These are phyloP conservation scores for Lotus japonicus DNA, from an alignment of 306 rosid genomes.

Conservation along the genomic window DNA sequence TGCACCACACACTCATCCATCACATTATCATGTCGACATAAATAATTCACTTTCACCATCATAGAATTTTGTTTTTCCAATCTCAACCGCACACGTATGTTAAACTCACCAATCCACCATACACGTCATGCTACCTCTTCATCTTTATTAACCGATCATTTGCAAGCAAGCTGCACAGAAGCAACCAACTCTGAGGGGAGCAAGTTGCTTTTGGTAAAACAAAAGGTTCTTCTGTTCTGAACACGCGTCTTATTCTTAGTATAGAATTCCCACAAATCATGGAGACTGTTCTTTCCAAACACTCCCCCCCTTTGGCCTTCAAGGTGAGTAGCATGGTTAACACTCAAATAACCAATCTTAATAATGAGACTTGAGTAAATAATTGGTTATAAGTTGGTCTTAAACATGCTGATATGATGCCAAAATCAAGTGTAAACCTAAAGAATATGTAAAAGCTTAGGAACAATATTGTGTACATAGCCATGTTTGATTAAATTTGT, in stretches of 20 bases:
- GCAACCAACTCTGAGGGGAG: not conserved
- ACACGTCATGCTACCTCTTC: not conserved
- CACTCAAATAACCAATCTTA: not conserved
- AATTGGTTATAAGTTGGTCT: not conserved
- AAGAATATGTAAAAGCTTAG: not conserved
- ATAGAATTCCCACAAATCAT: not conserved
- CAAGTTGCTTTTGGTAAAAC: not conserved
- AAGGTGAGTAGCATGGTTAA: constrained; percentile 24
- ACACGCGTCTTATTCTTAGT: not conserved
- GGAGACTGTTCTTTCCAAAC: constrained; percentile 35
- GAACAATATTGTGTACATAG: not conserved
- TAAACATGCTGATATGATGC: not conserved
- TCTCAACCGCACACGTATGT: constrained; percentile 11
- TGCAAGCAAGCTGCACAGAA: not conserved
- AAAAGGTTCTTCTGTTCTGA: no score
- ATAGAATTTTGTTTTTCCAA: not conserved
- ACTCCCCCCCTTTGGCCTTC: constrained; percentile 20
- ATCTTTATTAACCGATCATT: constrained; percentile 30
- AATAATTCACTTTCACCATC: constrained; percentile 12
- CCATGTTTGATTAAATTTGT: not conserved
- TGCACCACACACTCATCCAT: constrained; percentile 21
- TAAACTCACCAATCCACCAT: not conserved
- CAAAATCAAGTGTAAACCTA: no score
- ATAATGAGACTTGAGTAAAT: not conserved
- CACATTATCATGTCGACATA: not conserved